phyloP scores from a whole-genome alignment of 148 eudicot genomes.

The Camellia japonica region DNA sequence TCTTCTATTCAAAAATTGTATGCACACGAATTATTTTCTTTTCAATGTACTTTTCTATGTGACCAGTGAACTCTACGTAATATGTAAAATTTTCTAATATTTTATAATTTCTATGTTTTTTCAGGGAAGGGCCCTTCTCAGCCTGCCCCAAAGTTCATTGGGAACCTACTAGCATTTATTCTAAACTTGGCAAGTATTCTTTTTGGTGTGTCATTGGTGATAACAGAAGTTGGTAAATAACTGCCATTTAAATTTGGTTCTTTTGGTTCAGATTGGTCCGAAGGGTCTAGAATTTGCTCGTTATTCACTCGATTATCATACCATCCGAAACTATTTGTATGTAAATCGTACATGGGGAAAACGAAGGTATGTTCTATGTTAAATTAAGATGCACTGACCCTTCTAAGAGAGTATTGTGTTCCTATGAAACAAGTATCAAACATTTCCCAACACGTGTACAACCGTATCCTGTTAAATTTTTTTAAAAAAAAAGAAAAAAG shows the following conservation, averaged over 20 bases:
- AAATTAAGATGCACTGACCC: background rate
- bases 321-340: conserved; percentile 87
- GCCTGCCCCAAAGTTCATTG: conserved; percentile 87
- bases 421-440: no score
- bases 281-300: conserved; percentile 98
- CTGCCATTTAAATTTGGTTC: conserved; percentile 14
- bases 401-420: no score
- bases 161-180: conserved; percentile 77
- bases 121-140: conserved; percentile 90
- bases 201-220: background rate
- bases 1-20: no score
- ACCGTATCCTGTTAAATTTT: no score
- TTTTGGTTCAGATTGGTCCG: conserved; percentile 74
- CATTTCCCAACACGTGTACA: no score
- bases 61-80: background rate
- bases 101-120: conserved; percentile 9
- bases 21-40: background rate
- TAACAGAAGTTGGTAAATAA: background rate
- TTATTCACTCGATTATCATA: conserved; percentile 92
- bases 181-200: conserved; percentile 63
- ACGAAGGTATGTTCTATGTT: conserved; percentile 46
- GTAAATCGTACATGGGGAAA: conserved; percentile 85
- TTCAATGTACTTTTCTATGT: background rate
- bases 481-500: no score
- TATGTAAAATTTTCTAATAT: background rate